Evolutionary conservation across 2,329 filamentous ascomycete genomes (phyloP).

Genomic region (Fusarium sacchari): DNA sequence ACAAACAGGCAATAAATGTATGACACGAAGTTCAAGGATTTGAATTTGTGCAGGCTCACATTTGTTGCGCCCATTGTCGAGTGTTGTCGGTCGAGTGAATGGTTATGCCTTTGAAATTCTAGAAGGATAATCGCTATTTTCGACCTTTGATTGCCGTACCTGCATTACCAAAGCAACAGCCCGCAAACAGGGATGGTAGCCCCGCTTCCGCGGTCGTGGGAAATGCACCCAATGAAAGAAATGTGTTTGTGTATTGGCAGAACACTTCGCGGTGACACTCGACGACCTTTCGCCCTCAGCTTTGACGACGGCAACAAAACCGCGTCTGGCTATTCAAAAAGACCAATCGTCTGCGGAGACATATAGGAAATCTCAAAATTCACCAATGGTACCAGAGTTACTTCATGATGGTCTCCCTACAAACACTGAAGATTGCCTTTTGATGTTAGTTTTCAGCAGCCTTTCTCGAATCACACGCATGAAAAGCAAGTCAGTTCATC

Average conservation of each 20-base stretch:
- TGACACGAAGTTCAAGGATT: rapidly evolving
- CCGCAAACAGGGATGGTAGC: neutral
- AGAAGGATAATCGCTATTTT: neutral
- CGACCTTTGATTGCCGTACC: neutral
- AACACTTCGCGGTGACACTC: neutral
- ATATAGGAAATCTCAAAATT: rapidly evolving
- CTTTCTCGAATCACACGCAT: rapidly evolving
- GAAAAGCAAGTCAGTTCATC: rapidly evolving
- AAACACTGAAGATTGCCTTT: neutral
- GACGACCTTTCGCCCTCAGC: rapidly evolving
- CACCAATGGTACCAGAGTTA: too few species aligned
- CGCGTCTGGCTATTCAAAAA: rapidly evolving
- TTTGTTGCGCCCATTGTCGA: neutral
- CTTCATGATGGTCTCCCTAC: too few species aligned
- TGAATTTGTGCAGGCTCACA: rapidly evolving
- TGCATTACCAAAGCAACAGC: neutral
- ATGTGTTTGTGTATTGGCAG: neutral
- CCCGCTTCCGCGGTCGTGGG: neutral
- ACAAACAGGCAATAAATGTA: rapidly evolving
- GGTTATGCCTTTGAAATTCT: neutral
- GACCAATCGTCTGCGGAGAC: rapidly evolving
- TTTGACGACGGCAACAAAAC: rapidly evolving
- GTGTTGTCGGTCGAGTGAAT: neutral
- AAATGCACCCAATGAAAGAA: neutral
- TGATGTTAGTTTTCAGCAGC: neutral